phyloP scores from a whole-genome alignment of 306 rosid genomes.

The Fagus crenata region DNA sequence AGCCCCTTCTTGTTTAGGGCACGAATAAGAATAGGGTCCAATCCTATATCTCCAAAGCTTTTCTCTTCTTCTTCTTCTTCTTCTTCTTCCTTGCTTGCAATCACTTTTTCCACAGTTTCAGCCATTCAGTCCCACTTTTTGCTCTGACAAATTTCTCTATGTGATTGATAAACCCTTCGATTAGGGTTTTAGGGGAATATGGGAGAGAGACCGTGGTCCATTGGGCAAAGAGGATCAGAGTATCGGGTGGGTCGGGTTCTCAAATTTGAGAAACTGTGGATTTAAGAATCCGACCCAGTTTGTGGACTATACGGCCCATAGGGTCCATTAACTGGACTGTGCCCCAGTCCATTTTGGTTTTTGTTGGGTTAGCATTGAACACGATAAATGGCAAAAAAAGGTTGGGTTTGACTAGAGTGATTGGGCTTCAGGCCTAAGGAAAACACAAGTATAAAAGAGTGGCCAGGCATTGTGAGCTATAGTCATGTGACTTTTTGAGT shows the following conservation, averaged over 20 bases:
- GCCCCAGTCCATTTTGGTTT: no score
- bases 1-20: conserved; percentile 59
- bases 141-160: not conserved
- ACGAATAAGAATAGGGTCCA: conserved; percentile 60
- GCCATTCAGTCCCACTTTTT: not conserved
- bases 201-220: not conserved
- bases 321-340: no score
- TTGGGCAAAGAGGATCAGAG: not conserved
- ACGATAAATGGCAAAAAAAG: no score
- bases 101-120: conserved; percentile 29
- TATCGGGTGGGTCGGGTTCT: not conserved
- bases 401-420: no score
- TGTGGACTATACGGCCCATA: no score
- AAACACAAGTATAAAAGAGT: no score
- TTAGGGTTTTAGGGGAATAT: not conserved
- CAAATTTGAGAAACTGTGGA: not conserved
- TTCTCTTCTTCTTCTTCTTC: conserved; percentile 37
- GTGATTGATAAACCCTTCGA: conserved; percentile 3
- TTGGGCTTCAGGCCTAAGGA: no score
- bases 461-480: no score
- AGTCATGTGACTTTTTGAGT: no score
- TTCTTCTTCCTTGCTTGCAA: conserved; percentile 27
- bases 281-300: not conserved
- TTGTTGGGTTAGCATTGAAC: no score
- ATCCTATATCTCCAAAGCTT: conserved; percentile 67